Base-by-base conservation (phyloP, 148 eudicot species). In the Simmondsia chinensis region DNA sequence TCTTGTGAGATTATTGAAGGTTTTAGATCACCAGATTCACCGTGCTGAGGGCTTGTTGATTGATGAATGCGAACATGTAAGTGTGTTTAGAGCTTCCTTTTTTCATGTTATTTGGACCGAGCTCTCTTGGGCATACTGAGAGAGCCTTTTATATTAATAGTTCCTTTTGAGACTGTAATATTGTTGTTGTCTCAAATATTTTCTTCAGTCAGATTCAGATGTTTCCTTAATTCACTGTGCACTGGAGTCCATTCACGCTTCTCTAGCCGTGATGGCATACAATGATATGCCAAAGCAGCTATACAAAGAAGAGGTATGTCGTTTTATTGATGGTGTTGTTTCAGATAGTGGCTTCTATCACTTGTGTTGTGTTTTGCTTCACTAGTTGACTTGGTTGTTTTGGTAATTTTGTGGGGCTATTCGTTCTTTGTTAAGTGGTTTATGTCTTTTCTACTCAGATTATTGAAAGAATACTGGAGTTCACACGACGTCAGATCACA, bases 401-500 rank as follows among this genome's bases (percentile, higher is more conserved):
- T n/a, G n/a, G n/a, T n/a, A n/a, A n/a, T n/a, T n/a, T n/a, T n/a
- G n/a, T n/a, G n/a, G n/a, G n/a, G n/a, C n/a, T n/a, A n/a, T n/a
- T n/a, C 4, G 21, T 39, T 33, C 39, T 33, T n/a, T 4, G 33
- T 41, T 52, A 37, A 54, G 27, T 55, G 12, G 29, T 60, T n/a
- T 16, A 39, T 34, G 30, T 59, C 47, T 59, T 40, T 43, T 43
- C 46, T 51, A 43, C 4, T 34, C 60, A 91, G 99, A 61, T 76
- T 34, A 91, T 91, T 63, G 99, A 91, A 65, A 80, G 99, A 64
- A 74, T 91, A 28, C 61, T 91, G 57, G 99, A 91, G 68, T 91
- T 91, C 75, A 66, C 73, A 20, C 79, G 74, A 48, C 95, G 72
- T 59, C 99, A 91, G 63, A 66, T 91, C 39, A 66, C 71, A 71